phyloP scores from a whole-genome alignment of 169 alveolate species.

The Ichthyophthirius multifiliis region DNA sequence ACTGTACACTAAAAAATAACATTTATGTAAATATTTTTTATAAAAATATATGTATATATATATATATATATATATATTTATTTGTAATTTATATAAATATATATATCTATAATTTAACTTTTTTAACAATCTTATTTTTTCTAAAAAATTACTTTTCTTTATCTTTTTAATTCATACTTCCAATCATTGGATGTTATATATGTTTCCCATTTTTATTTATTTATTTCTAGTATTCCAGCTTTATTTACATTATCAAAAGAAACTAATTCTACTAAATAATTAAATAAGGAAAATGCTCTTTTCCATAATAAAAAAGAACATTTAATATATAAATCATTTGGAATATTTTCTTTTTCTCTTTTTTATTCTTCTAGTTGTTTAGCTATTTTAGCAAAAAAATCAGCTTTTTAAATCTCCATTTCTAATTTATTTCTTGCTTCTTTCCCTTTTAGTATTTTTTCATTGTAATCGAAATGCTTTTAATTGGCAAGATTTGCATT shows the following conservation, averaged over 20 bases:
- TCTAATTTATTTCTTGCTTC: conserved; percentile 32
- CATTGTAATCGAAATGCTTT: background rate
- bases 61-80: background rate
- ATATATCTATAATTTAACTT: background rate
- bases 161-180: background rate
- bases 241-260: conserved; percentile 24
- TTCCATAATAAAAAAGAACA: conserved; percentile 18
- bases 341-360: background rate
- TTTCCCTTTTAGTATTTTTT: background rate
- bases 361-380: conserved; percentile 15
- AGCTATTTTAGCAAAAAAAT: conserved; percentile 15
- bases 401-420: conserved; percentile 14
- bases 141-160: background rate
- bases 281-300: conserved; percentile 16
- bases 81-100: background rate
- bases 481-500: background rate
- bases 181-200: conserved; percentile 13
- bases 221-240: conserved; percentile 21
- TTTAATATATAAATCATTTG: conserved; percentile 21
- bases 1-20: background rate
- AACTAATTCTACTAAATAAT: conserved; percentile 6
- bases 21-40: conserved; percentile 7
- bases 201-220: background rate
- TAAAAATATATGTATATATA: background rate
- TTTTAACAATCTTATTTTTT: background rate